A percentile compares a stretch with the other conserved stretches of the same genome.
Evolutionary conservation across 2,329 filamentous ascomycete species (phyloP).

Genomic region (Dendryphion nanum): DNA sequence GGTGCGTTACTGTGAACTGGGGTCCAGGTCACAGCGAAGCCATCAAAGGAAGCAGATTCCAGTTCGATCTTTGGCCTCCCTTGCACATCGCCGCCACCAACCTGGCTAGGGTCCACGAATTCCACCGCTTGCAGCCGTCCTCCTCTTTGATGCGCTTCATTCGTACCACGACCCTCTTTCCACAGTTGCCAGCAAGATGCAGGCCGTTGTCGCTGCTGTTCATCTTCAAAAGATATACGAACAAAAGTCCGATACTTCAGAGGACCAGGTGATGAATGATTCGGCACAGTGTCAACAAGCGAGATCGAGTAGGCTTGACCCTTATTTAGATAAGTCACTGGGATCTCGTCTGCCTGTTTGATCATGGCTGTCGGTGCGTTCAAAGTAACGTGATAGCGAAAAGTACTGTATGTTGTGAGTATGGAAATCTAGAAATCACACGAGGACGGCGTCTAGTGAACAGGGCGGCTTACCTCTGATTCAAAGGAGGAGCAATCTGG

Average conservation of each 20-base stretch:
- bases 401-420: constrained; percentile 47
- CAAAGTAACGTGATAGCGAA: constrained; percentile 85
- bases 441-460: constrained; percentile 19
- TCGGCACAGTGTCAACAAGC: constrained; percentile 72
- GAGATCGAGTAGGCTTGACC: constrained; percentile 90
- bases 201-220: constrained; percentile 83
- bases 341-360: constrained; percentile 83
- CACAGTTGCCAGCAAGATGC: constrained; percentile 84
- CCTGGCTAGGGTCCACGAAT: constrained; percentile 69
- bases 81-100: constrained; percentile 51
- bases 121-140: constrained; percentile 93
- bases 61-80: constrained; percentile 49
- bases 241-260: constrained; percentile 85
- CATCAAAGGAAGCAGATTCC: constrained; percentile 76
- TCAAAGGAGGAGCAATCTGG: constrained; percentile 35
- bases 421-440: neutral
- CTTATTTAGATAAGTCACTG: constrained; percentile 97
- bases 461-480: constrained; percentile 44
- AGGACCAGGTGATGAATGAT: constrained; percentile 54
- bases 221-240: constrained; percentile 95
- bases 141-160: constrained; percentile 89
- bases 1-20: constrained; percentile 63
- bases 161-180: constrained; percentile 96
- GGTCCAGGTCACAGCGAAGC: constrained; percentile 88
- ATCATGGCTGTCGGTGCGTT: constrained; percentile 97